phyloP scores from a whole-genome alignment of 495 filamentous ascomycete species.

The Neurospora sp. region DNA sequence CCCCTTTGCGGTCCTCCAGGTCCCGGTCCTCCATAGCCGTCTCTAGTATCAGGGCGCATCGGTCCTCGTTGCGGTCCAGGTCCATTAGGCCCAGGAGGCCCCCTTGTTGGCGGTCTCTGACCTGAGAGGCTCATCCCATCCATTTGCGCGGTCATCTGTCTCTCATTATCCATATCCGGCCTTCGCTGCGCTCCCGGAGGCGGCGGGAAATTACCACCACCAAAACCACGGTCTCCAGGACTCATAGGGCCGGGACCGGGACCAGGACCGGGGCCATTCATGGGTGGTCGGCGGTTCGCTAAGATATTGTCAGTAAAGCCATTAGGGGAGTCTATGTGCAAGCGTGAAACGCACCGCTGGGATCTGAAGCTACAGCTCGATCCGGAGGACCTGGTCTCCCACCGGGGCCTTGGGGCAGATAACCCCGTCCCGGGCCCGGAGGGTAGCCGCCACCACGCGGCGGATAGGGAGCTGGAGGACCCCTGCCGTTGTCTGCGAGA shows the following conservation, averaged over 20 bases:
- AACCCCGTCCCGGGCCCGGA: constrained; percentile 28
- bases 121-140: constrained; percentile 46
- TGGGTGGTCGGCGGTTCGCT: constrained; percentile 25
- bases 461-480: constrained; percentile 26
- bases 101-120: constrained; percentile 22
- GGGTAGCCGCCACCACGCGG: constrained; percentile 22
- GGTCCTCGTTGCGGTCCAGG: constrained; percentile 21
- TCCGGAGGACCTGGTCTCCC: constrained; percentile 29
- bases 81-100: constrained; percentile 16
- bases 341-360: constrained; percentile 20
- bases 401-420: constrained; percentile 28
- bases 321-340: neutral
- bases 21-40: constrained; percentile 21
- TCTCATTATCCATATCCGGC: constrained; percentile 30
- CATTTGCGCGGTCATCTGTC: constrained; percentile 41
- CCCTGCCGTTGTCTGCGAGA: constrained; percentile 16
- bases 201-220: constrained; percentile 53
- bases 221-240: constrained; percentile 45
- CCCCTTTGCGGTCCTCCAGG: constrained; percentile 28
- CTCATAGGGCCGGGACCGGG: constrained; percentile 6
- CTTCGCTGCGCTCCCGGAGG: constrained; percentile 46
- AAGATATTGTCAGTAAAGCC: constrained; percentile 1
- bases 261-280: constrained; percentile 12
- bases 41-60: constrained; percentile 17
- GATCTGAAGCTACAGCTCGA: constrained; percentile 21